Conservation (phyloP, 2,329 filamentous ascomycete species). For the Calonectria honghensis region DNA sequence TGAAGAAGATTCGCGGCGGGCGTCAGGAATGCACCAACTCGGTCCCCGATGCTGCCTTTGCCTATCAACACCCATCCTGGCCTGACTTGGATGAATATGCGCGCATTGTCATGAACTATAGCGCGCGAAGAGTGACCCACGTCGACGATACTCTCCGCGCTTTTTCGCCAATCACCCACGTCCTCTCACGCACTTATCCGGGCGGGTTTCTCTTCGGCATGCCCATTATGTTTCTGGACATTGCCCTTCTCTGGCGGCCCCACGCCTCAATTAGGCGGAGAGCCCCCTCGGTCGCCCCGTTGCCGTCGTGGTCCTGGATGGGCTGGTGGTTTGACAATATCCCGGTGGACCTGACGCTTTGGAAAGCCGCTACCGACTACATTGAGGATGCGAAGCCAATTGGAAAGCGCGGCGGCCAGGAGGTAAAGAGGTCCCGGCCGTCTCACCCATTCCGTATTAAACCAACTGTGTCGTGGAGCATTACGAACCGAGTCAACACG, state of each 20-base stretch:
- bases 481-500: constrained; percentile 62
- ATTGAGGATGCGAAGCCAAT: constrained; percentile 60
- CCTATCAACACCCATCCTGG: constrained; percentile 65
- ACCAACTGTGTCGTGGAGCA: constrained; percentile 61
- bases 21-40: constrained; percentile 58
- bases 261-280: constrained; percentile 65
- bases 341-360: constrained; percentile 64
- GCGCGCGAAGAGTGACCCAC: constrained; percentile 61
- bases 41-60: constrained; percentile 59
- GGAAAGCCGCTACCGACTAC: constrained; percentile 66
- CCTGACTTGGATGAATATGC: constrained; percentile 68
- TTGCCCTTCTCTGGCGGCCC: constrained; percentile 67
- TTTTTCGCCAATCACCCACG: constrained; percentile 65
- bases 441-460: constrained; percentile 63
- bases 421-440: constrained; percentile 60
- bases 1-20: constrained; percentile 58
- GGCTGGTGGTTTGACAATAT: constrained; percentile 69
- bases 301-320: constrained; percentile 69
- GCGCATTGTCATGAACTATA: constrained; percentile 66
- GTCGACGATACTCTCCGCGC: constrained; percentile 66
- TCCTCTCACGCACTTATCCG: constrained; percentile 64
- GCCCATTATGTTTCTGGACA: constrained; percentile 68
- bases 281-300: constrained; percentile 60
- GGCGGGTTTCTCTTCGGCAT: constrained; percentile 67
- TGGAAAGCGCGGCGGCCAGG: constrained; percentile 57